These are phyloP conservation scores for Selenicereus undatus DNA, from an alignment of 148 eudicot genomes.

Conservation along the genomic window DNA sequence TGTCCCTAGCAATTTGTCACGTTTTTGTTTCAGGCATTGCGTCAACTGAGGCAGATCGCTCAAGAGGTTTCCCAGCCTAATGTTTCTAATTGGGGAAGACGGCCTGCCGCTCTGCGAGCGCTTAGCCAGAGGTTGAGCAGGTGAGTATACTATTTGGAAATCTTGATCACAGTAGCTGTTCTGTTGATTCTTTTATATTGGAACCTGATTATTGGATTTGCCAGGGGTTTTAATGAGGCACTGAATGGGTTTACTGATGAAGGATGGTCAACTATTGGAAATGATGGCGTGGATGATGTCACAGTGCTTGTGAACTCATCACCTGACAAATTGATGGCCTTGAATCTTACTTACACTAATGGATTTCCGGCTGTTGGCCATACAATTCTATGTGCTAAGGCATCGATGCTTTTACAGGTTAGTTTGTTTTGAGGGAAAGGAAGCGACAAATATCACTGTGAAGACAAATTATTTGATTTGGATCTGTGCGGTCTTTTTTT, in stretches of 20 bases:
- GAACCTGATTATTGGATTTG: conserved; percentile 11
- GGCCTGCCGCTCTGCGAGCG: conserved; percentile 76
- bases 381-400: conserved; percentile 70
- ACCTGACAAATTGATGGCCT: conserved; percentile 69
- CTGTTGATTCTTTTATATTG: not conserved
- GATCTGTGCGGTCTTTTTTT: too few species aligned
- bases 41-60: conserved; percentile 76
- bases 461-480: not conserved
- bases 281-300: conserved; percentile 78
- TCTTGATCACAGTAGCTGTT: not conserved
- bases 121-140: conserved; percentile 77
- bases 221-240: conserved; percentile 85
- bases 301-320: conserved; percentile 76
- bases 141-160: conserved; percentile 27
- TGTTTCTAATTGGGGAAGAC: conserved; percentile 61
- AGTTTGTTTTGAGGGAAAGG: conserved; percentile 6
- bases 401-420: conserved; percentile 85
- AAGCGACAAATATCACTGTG: not conserved
- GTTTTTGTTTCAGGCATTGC: conserved; percentile 48
- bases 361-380: conserved; percentile 70
- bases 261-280: conserved; percentile 77
- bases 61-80: conserved; percentile 70
- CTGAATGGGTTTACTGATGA: conserved; percentile 77
- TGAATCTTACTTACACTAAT: conserved; percentile 61
- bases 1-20: not conserved